Conservation (phyloP, 768 basidiomycete genomes). For the Suillus subluteus region DNA sequence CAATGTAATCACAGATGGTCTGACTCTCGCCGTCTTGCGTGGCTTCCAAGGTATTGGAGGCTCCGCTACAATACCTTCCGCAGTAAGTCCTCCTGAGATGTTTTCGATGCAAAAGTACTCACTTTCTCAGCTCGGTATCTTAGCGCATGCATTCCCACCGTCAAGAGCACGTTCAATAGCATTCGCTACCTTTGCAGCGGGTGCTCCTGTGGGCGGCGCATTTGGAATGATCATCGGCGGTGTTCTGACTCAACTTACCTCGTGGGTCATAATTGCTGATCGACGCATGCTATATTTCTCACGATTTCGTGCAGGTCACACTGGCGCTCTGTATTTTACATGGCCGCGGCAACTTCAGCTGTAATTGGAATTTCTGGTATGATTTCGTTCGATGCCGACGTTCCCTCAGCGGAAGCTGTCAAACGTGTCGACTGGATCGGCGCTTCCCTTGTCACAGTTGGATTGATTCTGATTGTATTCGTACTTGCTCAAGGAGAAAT, state of each 20-base stretch:
- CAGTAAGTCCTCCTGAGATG: slow-evolving; percentile 42
- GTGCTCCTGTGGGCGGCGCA: slow-evolving; percentile 80
- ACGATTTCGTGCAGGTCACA: slow-evolving; percentile 31
- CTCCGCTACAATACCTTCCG: slow-evolving; percentile 75
- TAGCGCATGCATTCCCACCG: slow-evolving; percentile 77
- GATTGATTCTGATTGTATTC: slow-evolving; percentile 72
- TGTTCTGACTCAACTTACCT: slow-evolving; percentile 59
- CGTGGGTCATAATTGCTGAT: slow-evolving; percentile 28
- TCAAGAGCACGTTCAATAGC: slow-evolving; percentile 71
- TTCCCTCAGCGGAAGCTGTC: slow-evolving; percentile 39
- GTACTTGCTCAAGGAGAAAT: slow-evolving; percentile 70
- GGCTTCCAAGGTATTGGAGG: slow-evolving; percentile 82
- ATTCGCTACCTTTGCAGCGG: slow-evolving; percentile 84
- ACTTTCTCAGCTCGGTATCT: slow-evolving; percentile 67
- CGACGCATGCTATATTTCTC: neutral
- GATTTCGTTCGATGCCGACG: slow-evolving; percentile 65
- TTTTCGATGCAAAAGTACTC: slow-evolving; percentile 7
- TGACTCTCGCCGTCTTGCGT: slow-evolving; percentile 70
- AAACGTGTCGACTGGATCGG: slow-evolving; percentile 79
- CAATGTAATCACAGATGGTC: slow-evolving; percentile 44
- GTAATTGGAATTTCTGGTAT: slow-evolving; percentile 56
- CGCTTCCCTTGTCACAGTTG: slow-evolving; percentile 62
- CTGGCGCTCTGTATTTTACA: slow-evolving; percentile 73
- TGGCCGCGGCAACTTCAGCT: slow-evolving; percentile 59
- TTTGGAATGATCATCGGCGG: slow-evolving; percentile 75